These are phyloP conservation scores for Lentithecium fluviatile DNA, from an alignment of 495 filamentous ascomycete species.

Conservation along the genomic window DNA sequence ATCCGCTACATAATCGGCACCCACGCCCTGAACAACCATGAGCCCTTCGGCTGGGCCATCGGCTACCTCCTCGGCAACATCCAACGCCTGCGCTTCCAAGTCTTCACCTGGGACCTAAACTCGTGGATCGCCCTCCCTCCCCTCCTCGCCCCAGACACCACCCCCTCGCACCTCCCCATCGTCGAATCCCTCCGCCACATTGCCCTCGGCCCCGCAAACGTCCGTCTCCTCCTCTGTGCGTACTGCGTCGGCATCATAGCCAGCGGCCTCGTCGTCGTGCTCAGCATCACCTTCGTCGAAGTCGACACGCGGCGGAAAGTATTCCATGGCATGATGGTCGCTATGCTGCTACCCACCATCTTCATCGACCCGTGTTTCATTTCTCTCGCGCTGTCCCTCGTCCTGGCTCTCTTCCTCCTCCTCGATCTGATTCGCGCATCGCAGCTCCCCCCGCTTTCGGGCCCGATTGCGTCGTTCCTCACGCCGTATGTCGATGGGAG, in stretches of 20 bases:
- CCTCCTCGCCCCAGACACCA: constrained; percentile 42
- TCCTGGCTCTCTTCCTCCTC: constrained; percentile 78
- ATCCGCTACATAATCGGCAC: constrained; percentile 66
- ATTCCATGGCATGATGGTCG: constrained; percentile 97
- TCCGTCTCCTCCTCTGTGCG: constrained; percentile 69
- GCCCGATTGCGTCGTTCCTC: constrained; percentile 77
- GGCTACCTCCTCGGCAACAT: constrained; percentile 87
- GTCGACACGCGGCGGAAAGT: constrained; percentile 98
- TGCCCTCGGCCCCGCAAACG: constrained; percentile 69
- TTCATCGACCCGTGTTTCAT: constrained; percentile 84
- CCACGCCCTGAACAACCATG: constrained; percentile 65
- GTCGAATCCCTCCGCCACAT: constrained; percentile 26
- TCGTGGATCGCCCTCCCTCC: constrained; percentile 73
- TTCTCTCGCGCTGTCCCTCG: constrained; percentile 70
- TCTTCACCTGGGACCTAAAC: constrained; percentile 63
- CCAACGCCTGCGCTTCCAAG: constrained; percentile 52
- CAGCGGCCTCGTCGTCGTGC: constrained; percentile 69
- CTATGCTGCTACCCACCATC: constrained; percentile 84
- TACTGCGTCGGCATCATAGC: constrained; percentile 71
- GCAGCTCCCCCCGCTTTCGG: constrained; percentile 84
- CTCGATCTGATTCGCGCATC: constrained; percentile 86
- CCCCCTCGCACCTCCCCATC: constrained; percentile 11
- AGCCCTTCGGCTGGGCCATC: constrained; percentile 90
- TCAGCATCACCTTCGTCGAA: constrained; percentile 67
- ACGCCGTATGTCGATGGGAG: constrained; percentile 93